phyloP scores from a whole-genome alignment of 805 yeast species.

The Hanseniaspora occidentalis region DNA sequence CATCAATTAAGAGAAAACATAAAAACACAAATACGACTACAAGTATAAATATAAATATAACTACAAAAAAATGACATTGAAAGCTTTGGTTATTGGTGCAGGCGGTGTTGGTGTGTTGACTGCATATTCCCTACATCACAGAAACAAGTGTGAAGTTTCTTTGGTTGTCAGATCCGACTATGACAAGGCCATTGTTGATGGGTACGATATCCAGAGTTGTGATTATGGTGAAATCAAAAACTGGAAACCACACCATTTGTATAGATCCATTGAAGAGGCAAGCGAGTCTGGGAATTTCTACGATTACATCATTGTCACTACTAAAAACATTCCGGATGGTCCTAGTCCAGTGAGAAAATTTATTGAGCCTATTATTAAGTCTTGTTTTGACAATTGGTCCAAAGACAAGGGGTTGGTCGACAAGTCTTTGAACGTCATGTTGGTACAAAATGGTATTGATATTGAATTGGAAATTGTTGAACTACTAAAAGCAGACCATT shows the following conservation, averaged over 20 bases:
- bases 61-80: conserved; percentile 5
- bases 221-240: conserved; percentile 41
- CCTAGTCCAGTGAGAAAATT: conserved; percentile 32
- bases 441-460: conserved; percentile 58
- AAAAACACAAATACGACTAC: neutral
- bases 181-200: conserved; percentile 31
- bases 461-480: conserved; percentile 39
- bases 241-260: conserved; percentile 38
- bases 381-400: conserved; percentile 4
- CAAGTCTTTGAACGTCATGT: conserved; percentile 33
- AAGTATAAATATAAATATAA: neutral
- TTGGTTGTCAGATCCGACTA: conserved; percentile 52
- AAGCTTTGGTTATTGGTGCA: conserved; percentile 51
- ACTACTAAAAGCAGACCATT: conserved; percentile 6
- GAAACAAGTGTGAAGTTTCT: conserved; percentile 38
- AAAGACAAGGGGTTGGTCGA: conserved; percentile 1
- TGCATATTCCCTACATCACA: conserved; percentile 43
- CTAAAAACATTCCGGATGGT: conserved; percentile 54
- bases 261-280: conserved; percentile 30
- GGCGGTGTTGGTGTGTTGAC: conserved; percentile 77
- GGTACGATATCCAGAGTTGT: conserved; percentile 43
- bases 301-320: conserved; percentile 49
- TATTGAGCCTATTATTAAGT: conserved; percentile 34
- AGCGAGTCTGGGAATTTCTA: conserved; percentile 22
- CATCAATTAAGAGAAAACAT: neutral